Base-by-base conservation (phyloP, 352 stramenopile genomes). In the Phytophthora meadii region DNA sequence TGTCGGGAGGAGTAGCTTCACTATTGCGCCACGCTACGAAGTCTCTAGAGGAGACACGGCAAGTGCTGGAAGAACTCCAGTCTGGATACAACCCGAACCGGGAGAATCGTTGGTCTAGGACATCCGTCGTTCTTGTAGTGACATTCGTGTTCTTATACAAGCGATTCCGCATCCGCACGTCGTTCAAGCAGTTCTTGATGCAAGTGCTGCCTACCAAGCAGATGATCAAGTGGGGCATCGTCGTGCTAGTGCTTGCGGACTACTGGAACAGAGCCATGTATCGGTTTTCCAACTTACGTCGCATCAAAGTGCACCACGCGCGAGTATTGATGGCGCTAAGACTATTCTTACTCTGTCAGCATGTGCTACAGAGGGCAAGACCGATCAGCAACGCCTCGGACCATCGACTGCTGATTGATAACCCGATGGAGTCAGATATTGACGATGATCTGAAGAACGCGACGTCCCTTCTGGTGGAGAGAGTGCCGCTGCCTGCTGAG, bases 381-480 rank as follows among this genome's bases (percentile, higher is more conserved):
- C 84, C 87, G 1, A 75, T 92, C 54, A 87, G 71, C 11, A 89
- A 90, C 37, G 79, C 65, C 24, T 93, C 86, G 15, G 86, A 93
- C 58, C 81, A 90, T 41, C 81, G 88, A 7, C 64, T 95, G 7
- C 63, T 95, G 36, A 95, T 95, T 59, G 85, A 94, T 65, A 82
- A 85, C 51, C 88, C 88, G 1, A 92, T 93, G 70, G 85, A 94
- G 51, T 79, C 85, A 37, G 88, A 95, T 60, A 96, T 96, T 63
- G 87, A 96, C 50, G 88, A 96, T 60, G 82, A 96, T 61, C 55
- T 94, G 32, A 96, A 96, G 65, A 93, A 92, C 47, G 88, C 88
- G 25, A 94, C 85, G 44, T 78, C 80, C 15, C 56, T 96, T 47
- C 70, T 96, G 17, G 73, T 96, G 9, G 86, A 96, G 49, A 74